Evolutionary conservation across 192 early-diverging fungal species (phyloP).

Genomic region (Podila verticillata): DNA sequence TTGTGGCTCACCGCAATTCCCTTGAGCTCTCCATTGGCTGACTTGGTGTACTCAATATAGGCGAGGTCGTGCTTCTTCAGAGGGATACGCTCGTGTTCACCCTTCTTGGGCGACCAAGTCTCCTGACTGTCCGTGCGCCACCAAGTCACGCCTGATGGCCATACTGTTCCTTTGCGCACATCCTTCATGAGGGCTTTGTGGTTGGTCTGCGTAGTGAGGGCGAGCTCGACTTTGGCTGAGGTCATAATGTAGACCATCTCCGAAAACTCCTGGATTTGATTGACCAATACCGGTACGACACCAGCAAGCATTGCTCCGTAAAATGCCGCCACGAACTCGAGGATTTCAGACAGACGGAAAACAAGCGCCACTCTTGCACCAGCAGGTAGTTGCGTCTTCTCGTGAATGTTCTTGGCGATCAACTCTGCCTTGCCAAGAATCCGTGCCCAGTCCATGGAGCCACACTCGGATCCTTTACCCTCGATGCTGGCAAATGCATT

Average conservation of each 20-base stretch:
- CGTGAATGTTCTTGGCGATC: conserved; percentile 69
- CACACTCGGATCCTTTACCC: conserved; percentile 70
- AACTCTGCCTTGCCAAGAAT: conserved; percentile 72
- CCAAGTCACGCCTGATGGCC: conserved; percentile 75
- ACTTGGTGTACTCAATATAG: conserved; percentile 85
- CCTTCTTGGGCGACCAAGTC: conserved; percentile 62
- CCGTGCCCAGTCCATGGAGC: conserved; percentile 73
- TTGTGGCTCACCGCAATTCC: conserved; percentile 78
- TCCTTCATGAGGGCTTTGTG: conserved; percentile 75
- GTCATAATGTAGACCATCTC: conserved; percentile 79
- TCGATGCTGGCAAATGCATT: conserved; percentile 74
- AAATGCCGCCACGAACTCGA: conserved; percentile 81
- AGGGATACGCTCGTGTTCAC: conserved; percentile 54
- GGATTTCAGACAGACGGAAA: conserved; percentile 77
- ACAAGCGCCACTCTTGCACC: conserved; percentile 78
- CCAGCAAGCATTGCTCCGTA: conserved; percentile 80
- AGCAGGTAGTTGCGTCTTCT: conserved; percentile 60
- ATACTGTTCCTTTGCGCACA: conserved; percentile 61
- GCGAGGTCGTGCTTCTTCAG: conserved; percentile 67
- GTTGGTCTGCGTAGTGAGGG: conserved; percentile 79
- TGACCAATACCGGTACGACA: conserved; percentile 80
- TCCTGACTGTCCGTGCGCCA: conserved; percentile 81
- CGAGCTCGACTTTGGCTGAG: conserved; percentile 67
- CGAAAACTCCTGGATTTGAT: conserved; percentile 77
- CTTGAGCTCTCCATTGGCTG: conserved; percentile 79